Evolutionary conservation across 208 protist genomes (phyloP), one percentile per base, ranked within the genome.

Genomic region (Kentomonas sorsogonicus): DNA sequence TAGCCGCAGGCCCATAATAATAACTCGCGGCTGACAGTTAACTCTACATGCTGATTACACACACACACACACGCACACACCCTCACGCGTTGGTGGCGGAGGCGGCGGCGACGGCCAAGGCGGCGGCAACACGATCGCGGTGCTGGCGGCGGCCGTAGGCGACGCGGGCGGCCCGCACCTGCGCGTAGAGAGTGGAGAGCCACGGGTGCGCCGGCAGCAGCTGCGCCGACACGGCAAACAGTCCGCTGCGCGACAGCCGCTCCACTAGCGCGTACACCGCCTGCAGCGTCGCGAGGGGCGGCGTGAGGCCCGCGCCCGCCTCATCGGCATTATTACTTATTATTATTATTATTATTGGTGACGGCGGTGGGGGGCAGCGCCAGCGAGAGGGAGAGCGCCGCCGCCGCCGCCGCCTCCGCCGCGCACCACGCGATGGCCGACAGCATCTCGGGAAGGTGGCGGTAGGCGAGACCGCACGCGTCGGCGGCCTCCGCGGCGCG

Each of bases 191-290:
- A 1, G 50, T 66, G 25, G 30, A 43, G 7, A 79, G 79, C 40
- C 66, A 70, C 25, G 56, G 29, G 72, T 69, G 76, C n/a, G 77
- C 57, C 10, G 86, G 61, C 31, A 84, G 52, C 6, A 57, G 41
- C 7, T 67, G 68, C 1, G 82, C n/a, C n/a, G n/a, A n/a, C n/a
- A n/a, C n/a, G n/a, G 57, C 31, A 91, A 55, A 50, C 87, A 91
- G 0, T 79, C 83, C 10, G 74, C 63, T 23, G 20, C 62, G 43
- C 86, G 59, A n/a, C 43, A 91, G 70, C 63, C 75, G 34, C 59
- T 84, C 72, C 43, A 91, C 41, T 18, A 91, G 68, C 7, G 23
- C 60, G 38, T 83, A 77, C 15, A 83, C 84, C 6, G 62, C 43
- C 57, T 83, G 80, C 63, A 91, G 60, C 44, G 53, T 64, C 1